Base-by-base conservation (phyloP, 257 asterid species). In the Cinchona pubescens region DNA sequence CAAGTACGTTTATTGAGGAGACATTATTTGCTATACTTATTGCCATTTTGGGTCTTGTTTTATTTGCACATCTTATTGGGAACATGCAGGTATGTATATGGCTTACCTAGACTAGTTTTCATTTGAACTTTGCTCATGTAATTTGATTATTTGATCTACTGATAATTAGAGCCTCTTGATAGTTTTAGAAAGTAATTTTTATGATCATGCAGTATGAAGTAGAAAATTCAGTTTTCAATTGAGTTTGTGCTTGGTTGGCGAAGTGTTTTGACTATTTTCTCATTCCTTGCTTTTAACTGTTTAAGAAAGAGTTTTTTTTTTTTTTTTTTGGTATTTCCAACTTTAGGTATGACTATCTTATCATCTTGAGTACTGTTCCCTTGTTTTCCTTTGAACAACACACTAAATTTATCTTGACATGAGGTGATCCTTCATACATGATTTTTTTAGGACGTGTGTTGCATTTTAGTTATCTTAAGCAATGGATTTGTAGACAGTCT, bases 31-130 rank as follows among this genome's bases (percentile, higher is more conserved):
- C 98, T 79, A 91, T 93, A 79, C 93, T 90, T 79, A 93, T 93
- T 81, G 98, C 98, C 65, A 91, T 93, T 72, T 38, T 88, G 74
- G 97, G 98, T 71, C 97, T 93, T 59, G 92, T 91, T 80, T 80
- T 93, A 78, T 93, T 91, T 40, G 96, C 98, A 2, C 98, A 91
- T 81, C 93, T 93, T 74, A 93, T 93, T 73, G 98, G 98, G 79
- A 93, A 93, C 86, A 93, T 93, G 98, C 98, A 91, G 98, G 98
- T 90, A 55, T 66, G 71, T 34, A 27, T n/a, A 45, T 62, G 15
- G 68, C 63, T 61, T 38, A 25, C 45, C 37, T 43, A 45, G 29
- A 40, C 76, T 16, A 38, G 15, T 16, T 43, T 76, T 61, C 15
- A 64, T 76, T 69, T 76, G 65, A 64, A 46, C 14, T 34, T 62